A percentile compares a stretch with the other conserved stretches of the same genome.
phyloP scores from a whole-genome alignment of 1,284 basidiomycete genomes.

The Sanguinoderma infundibulare region DNA sequence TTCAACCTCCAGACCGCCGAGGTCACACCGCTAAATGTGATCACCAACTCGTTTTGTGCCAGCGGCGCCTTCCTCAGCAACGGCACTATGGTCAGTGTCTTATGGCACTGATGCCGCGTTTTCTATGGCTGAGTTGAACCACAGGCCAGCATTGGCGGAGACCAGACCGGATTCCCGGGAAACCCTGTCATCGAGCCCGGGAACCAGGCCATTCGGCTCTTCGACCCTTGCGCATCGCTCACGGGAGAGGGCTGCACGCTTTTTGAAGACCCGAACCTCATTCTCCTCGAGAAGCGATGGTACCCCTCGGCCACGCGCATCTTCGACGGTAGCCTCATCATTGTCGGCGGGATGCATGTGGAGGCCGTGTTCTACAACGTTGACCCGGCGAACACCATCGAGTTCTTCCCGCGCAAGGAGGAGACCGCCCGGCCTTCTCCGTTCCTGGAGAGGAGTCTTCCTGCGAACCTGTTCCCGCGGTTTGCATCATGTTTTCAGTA shows the following conservation, averaged over 20 bases:
- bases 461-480: slow-evolving; percentile 30
- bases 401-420: slow-evolving; percentile 58
- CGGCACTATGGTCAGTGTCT: slow-evolving; percentile 44
- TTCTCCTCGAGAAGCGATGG: slow-evolving; percentile 42
- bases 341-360: slow-evolving; percentile 44
- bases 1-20: slow-evolving; percentile 35
- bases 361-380: slow-evolving; percentile 42
- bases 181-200: slow-evolving; percentile 34
- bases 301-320: slow-evolving; percentile 46
- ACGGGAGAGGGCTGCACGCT: slow-evolving; percentile 41
- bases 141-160: slow-evolving; percentile 46
- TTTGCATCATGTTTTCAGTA: background rate
- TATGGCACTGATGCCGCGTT: too few relatives aligned
- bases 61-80: slow-evolving; percentile 46
- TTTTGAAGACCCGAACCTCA: slow-evolving; percentile 43
- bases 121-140: slow-evolving; percentile 11
- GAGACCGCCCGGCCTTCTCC: slow-evolving; percentile 46
- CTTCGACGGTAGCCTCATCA: slow-evolving; percentile 45
- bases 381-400: slow-evolving; percentile 51
- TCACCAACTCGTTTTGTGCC: slow-evolving; percentile 25
- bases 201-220: slow-evolving; percentile 37
- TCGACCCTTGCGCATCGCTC: slow-evolving; percentile 40
- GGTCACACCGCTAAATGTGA: slow-evolving; percentile 11
- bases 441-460: slow-evolving; percentile 42
- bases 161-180: slow-evolving; percentile 44